A percentile compares a stretch with the other conserved stretches of the same genome.
Evolutionary conservation across 192 early-diverging fungal genomes (phyloP).

Genomic region (Backusella morwellensis): DNA sequence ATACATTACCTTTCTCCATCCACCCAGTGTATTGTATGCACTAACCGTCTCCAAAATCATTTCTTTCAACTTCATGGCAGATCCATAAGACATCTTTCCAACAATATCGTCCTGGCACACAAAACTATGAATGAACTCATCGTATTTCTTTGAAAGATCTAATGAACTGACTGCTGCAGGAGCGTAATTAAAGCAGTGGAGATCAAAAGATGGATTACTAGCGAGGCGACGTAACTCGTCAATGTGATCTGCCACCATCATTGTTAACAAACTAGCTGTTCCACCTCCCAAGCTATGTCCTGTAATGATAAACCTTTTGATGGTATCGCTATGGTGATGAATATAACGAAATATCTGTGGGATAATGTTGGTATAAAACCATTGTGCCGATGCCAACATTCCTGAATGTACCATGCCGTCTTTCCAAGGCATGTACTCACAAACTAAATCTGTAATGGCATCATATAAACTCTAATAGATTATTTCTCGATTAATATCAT

Average conservation of each 20-base stretch:
- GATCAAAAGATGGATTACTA: slow-evolving; percentile 37
- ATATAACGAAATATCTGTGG: slow-evolving; percentile 51
- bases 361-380: slow-evolving; percentile 58
- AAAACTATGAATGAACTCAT: slow-evolving; percentile 54
- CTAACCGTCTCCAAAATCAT: slow-evolving; percentile 52
- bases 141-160: slow-evolving; percentile 45
- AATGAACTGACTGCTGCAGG: slow-evolving; percentile 52
- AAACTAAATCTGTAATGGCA: slow-evolving; percentile 71
- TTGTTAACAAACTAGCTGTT: slow-evolving; percentile 57
- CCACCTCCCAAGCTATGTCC: slow-evolving; percentile 66
- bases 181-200: slow-evolving; percentile 48
- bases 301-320: slow-evolving; percentile 49
- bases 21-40: slow-evolving; percentile 30
- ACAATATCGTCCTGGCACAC: slow-evolving; percentile 62
- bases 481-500: neutral
- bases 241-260: slow-evolving; percentile 55
- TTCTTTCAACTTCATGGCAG: slow-evolving; percentile 58
- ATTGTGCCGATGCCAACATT: slow-evolving; percentile 67
- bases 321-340: slow-evolving; percentile 35
- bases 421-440: slow-evolving; percentile 74
- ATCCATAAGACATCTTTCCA: slow-evolving; percentile 63
- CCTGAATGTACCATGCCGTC: slow-evolving; percentile 76
- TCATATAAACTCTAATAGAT: slow-evolving; percentile 59
- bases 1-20: slow-evolving; percentile 12
- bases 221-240: slow-evolving; percentile 27